A percentile compares a stretch with the other conserved stretches of the same genome.
These are phyloP conservation scores for Arthrobotrys pseudoclavata DNA, from an alignment of 2,329 filamentous ascomycete genomes.

Conservation along the genomic window DNA sequence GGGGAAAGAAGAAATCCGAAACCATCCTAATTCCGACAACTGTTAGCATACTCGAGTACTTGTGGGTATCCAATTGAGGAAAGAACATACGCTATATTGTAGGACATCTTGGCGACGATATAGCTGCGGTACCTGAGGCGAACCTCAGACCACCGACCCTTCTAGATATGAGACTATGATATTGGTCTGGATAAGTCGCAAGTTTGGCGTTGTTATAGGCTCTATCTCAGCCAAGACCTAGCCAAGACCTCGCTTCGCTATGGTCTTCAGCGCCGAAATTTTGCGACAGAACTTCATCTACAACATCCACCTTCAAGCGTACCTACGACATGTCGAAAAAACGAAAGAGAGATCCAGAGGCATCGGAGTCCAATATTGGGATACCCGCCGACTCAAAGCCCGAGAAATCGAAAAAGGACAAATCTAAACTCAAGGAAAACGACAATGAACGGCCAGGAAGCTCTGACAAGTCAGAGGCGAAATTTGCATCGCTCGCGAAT, in stretches of 20 bases:
- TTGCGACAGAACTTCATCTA: constrained; percentile 38
- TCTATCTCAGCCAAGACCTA: constrained; percentile 46
- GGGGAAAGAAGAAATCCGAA: constrained; percentile 99
- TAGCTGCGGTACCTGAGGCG: constrained; percentile 29
- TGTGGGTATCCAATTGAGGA: constrained; percentile 7
- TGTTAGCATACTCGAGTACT: constrained; percentile 41
- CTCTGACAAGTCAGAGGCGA: constrained; percentile 8
- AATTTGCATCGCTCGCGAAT: constrained; percentile 35
- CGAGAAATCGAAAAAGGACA: constrained; percentile 10
- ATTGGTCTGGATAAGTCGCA: background rate
- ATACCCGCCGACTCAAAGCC: background rate
- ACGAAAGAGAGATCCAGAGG: constrained; percentile 53
- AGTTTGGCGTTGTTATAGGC: constrained; percentile 39
- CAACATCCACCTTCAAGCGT: background rate
- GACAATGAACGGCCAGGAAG: constrained; percentile 24
- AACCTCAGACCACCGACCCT: constrained; percentile 26
- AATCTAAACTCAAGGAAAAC: constrained; percentile 9
- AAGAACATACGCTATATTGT: constrained; percentile 76
- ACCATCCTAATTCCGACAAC: constrained; percentile 77
- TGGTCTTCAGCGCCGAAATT: constrained; percentile 27
- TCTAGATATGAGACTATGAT: background rate
- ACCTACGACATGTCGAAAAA: constrained; percentile 55
- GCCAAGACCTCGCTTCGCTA: constrained; percentile 41
- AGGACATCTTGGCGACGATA: constrained; percentile 70
- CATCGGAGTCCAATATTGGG: background rate